Percentiles rank a stretch among this genome's conserved stretches.
Conservation (phyloP, 2,329 filamentous ascomycete species). For the Ophiostoma tasmaniense region DNA sequence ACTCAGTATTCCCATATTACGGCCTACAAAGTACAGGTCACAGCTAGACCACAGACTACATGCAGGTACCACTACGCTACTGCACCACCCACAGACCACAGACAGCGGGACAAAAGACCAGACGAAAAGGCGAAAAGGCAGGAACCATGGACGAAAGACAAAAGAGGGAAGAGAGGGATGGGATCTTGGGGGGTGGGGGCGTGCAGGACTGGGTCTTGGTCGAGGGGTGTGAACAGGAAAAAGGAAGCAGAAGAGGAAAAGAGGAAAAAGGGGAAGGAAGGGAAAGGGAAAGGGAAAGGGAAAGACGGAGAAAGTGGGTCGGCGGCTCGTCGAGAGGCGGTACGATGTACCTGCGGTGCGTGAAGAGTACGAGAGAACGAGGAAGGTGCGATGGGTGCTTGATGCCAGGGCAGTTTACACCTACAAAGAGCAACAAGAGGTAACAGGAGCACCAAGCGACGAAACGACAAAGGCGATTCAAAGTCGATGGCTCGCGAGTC, state of each 20-base stretch:
- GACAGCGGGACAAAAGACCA: neutral
- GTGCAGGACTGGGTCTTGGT: slow-evolving; percentile 14
- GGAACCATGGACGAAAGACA: neutral
- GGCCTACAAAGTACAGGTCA: neutral
- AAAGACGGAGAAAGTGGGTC: slow-evolving; percentile 6
- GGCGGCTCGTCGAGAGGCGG: neutral
- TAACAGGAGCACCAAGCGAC: neutral
- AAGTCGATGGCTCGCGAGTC: neutral
- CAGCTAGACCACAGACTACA: neutral
- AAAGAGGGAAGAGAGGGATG: slow-evolving; percentile 16
- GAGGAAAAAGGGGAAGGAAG: neutral
- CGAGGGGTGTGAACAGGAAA: slow-evolving; percentile 16
- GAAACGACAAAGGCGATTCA: neutral
- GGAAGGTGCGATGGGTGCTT: neutral
- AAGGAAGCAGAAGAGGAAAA: slow-evolving; percentile 15
- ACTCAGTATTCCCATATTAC: neutral
- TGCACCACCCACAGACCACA: slow-evolving; percentile 1
- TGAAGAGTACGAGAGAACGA: neutral
- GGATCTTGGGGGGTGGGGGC: slow-evolving; percentile 16
- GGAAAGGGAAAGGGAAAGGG: slow-evolving; percentile 12
- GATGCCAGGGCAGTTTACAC: neutral
- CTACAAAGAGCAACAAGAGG: neutral
- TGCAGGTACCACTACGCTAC: neutral
- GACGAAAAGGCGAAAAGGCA: slow-evolving; percentile 14
- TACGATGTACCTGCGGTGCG: too few relatives aligned